These are phyloP conservation scores for Sordariomycetes sp. DNA, from an alignment of 2,329 filamentous ascomycete genomes.

Conservation along the genomic window DNA sequence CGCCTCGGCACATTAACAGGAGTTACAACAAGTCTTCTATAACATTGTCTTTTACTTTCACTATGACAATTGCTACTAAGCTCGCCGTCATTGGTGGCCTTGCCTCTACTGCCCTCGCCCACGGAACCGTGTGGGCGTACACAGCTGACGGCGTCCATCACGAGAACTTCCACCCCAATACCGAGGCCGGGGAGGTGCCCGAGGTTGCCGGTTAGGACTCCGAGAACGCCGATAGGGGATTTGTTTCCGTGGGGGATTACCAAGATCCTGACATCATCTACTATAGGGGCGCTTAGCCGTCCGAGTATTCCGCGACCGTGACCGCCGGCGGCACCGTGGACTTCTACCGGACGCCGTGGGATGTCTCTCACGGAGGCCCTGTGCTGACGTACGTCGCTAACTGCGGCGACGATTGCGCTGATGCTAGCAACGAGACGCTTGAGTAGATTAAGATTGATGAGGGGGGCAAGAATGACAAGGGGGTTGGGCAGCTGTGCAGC, in stretches of 20 bases:
- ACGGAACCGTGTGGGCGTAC: not conserved
- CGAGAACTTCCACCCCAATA: not conserved
- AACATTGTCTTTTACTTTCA: not conserved
- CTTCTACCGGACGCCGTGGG: slow-evolving; percentile 27
- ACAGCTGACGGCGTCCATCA: not conserved
- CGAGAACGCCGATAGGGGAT: slow-evolving; percentile 23
- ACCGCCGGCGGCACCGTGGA: slow-evolving; percentile 23
- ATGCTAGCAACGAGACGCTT: slow-evolving; percentile 35
- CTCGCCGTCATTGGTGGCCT: not conserved
- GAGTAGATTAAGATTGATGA: slow-evolving; percentile 49
- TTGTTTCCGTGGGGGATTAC: slow-evolving; percentile 27
- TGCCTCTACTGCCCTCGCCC: not conserved
- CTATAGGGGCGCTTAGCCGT: slow-evolving; percentile 24
- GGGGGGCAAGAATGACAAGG: slow-evolving; percentile 31
- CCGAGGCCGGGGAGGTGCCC: not conserved
- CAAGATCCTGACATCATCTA: slow-evolving; percentile 28
- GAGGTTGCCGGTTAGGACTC: not conserved
- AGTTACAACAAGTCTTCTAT: not conserved
- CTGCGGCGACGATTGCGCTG: slow-evolving; percentile 39
- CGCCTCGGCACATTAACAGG: not conserved
- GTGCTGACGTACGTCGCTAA: slow-evolving; percentile 51
- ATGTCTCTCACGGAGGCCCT: slow-evolving; percentile 30
- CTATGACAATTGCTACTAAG: not conserved
- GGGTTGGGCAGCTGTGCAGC: slow-evolving; percentile 21
- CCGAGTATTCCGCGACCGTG: slow-evolving; percentile 19